phyloP scores from a whole-genome alignment of 1,139 yeast species.

The Suhomyces panamericanus region DNA sequence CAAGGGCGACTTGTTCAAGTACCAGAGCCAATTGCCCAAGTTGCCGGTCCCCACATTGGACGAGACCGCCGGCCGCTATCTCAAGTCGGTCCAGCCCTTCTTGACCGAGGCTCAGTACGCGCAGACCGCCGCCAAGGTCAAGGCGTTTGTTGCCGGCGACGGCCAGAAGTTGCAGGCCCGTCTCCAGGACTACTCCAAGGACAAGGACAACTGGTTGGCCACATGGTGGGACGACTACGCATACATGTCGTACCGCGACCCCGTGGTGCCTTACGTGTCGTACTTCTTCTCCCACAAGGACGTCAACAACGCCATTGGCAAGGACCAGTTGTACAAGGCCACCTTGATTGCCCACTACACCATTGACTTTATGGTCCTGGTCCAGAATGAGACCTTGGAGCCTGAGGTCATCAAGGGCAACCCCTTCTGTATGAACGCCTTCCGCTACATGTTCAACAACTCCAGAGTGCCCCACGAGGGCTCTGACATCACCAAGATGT shows the following conservation, averaged over 20 bases:
- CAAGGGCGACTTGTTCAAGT: conserved; percentile 71
- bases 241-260: conserved; percentile 86
- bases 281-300: conserved; percentile 88
- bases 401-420: conserved; percentile 80
- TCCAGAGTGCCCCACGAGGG: conserved; percentile 72
- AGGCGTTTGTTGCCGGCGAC: conserved; percentile 64
- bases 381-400: conserved; percentile 60
- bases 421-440: conserved; percentile 94
- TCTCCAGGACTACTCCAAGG: conserved; percentile 56
- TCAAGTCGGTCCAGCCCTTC: conserved; percentile 71
- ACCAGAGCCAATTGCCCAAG: conserved; percentile 74
- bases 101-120: conserved; percentile 53
- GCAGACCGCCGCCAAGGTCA: conserved; percentile 59
- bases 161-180: conserved; percentile 72
- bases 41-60: conserved; percentile 85
- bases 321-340: conserved; percentile 76
- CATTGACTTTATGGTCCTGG: conserved; percentile 52
- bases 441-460: conserved; percentile 88
- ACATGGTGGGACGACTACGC: conserved; percentile 96
- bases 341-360: conserved; percentile 58
- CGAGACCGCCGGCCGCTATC: conserved; percentile 68
- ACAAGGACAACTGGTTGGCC: conserved; percentile 84
- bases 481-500: conserved; percentile 56
- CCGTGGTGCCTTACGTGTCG: conserved; percentile 90
- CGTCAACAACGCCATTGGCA: conserved; percentile 52